Conservation (phyloP, 2,329 filamentous ascomycete species). For the Fusarium transvaalense region DNA sequence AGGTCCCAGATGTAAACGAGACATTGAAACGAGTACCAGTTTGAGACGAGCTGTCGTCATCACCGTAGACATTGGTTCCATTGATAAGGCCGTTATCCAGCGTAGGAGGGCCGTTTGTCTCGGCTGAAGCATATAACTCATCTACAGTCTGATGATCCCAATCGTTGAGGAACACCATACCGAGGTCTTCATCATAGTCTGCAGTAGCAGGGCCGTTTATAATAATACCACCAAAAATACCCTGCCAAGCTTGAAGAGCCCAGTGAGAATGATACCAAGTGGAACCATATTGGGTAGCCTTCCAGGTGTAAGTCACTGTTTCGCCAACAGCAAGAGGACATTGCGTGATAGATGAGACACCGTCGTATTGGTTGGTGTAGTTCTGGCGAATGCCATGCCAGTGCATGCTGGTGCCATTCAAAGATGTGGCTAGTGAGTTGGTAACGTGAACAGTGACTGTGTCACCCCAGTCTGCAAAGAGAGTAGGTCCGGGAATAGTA, state of each 20-base stretch:
- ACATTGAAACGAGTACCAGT: conserved; percentile 54
- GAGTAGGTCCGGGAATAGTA: conserved; percentile 69
- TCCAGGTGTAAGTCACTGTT: conserved; percentile 68
- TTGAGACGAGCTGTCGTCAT: conserved; percentile 39
- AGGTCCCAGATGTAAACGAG: conserved; percentile 56
- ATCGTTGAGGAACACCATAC: conserved; percentile 69
- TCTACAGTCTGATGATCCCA: conserved; percentile 65
- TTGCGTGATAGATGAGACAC: conserved; percentile 64
- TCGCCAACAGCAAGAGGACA: conserved; percentile 65
- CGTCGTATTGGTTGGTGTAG: conserved; percentile 67
- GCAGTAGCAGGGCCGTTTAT: conserved; percentile 70
- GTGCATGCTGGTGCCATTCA: conserved; percentile 72
- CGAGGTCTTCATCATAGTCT: conserved; percentile 74
- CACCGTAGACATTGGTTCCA: conserved; percentile 56
- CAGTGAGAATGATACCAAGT: conserved; percentile 74
- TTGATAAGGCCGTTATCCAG: conserved; percentile 62
- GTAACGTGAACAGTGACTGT: conserved; percentile 65
- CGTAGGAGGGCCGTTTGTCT: conserved; percentile 49
- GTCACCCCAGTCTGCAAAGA: conserved; percentile 66
- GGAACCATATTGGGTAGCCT: conserved; percentile 66
- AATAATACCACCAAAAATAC: conserved; percentile 70
- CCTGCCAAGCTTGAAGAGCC: conserved; percentile 62
- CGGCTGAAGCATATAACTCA: conserved; percentile 48
- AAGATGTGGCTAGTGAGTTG: conserved; percentile 57
- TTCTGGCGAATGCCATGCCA: conserved; percentile 73